A percentile compares a stretch with the other conserved stretches of the same genome.
Conservation (phyloP, 345 rosid genomes). For the Abelmoschus esculentus region DNA sequence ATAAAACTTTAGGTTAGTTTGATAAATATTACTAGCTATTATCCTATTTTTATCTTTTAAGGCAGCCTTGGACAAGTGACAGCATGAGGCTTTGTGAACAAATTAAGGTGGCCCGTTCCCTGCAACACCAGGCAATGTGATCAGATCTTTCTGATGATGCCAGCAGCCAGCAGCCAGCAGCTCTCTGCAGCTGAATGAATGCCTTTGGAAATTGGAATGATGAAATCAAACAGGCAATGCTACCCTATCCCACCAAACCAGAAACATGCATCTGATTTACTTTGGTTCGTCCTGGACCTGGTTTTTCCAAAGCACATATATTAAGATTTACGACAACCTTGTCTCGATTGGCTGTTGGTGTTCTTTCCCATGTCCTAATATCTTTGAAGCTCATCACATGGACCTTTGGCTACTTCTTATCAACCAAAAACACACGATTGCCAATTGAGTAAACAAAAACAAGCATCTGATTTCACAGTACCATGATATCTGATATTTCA, state of each 20-base stretch:
- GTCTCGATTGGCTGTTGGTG: no score
- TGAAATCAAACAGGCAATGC: background rate
- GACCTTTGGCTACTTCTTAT: no score
- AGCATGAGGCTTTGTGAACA: background rate
- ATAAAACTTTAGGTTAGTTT: no score
- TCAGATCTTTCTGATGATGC: background rate
- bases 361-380: no score
- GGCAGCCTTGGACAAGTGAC: background rate
- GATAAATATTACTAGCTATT: no score
- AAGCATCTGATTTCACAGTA: background rate
- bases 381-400: no score
- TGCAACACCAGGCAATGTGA: background rate
- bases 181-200: background rate
- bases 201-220: background rate
- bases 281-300: no score
- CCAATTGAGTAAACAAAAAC: background rate
- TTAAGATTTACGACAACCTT: no score
- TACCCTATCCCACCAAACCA: no score
- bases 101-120: background rate
- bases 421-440: background rate
- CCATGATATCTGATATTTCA: conserved; percentile 1
- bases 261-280: no score
- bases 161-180: background rate
- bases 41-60: no score
- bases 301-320: no score